Evolutionary conservation across 768 basidiomycete genomes (phyloP), one percentile per base, ranked within the genome.

Genomic region (Termitomyces sp.): DNA sequence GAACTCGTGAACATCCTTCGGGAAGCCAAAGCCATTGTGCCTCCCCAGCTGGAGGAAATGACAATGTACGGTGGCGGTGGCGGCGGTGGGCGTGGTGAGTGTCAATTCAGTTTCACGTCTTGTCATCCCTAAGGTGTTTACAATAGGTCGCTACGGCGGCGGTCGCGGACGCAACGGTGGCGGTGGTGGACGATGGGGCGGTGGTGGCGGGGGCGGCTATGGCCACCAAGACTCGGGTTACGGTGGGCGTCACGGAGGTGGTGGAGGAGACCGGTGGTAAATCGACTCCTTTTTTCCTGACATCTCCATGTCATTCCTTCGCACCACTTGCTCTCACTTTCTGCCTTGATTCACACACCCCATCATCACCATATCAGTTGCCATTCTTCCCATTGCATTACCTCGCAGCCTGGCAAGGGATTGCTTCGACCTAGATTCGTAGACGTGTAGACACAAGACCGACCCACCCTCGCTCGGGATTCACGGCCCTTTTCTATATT

Each of bases 21-120:
- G 54, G 94, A 97, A 70, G 91, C 93, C 21, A 94, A 94, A 67
- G 85, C 92, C 14, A 75, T 76, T 46, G 80, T 98, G 35, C 93
- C 95, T 25, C 83, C 92, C 55, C 91, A 96, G 65, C 78, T 99
- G 0, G 89, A 95, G 70, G 91, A 97, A 74, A 96, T 97, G 94
- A 81, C 81, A 0, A 86, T 86, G 78, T 94, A 85, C 70, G 84
- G 91, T 42, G 49, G 49, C 43, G 44, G 44, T 5, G 88, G 92
- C 11, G 89, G 90, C 23, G 88, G 85, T 51, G 83, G 86, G 58
- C 78, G 89, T 70, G 81, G 87, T 88, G 61, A 47, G 83, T 25
- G 12, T n/a, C 14, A 30, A 2, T 41, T 4, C 6, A 19, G 19
- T 28, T 30, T 30, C 50, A 56, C 30, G 32, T 19, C 25, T 59